Percentiles rank a stretch among this genome's conserved stretches.
Evolutionary conservation across 345 rosid species (phyloP).

Genomic region (Pugionium dolabratum): DNA sequence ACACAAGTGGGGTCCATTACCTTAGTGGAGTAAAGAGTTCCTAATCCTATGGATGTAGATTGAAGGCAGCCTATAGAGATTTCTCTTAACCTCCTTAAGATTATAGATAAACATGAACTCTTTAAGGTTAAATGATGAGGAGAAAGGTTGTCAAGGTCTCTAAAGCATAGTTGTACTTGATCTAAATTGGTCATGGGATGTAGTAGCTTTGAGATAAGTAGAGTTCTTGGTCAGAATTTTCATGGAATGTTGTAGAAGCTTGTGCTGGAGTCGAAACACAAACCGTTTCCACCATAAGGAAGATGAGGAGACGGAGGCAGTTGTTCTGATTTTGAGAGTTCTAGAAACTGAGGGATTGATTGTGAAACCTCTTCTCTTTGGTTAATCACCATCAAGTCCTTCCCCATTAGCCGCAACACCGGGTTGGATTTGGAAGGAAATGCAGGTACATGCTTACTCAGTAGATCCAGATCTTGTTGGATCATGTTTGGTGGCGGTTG

Average conservation of each 20-base stretch:
- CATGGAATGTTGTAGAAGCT: slow-evolving; percentile 33
- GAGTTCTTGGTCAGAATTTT: slow-evolving; percentile 22
- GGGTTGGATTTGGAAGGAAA: slow-evolving; percentile 35
- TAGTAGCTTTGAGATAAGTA: background rate
- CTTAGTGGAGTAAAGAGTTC: slow-evolving; percentile 20
- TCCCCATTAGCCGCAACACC: slow-evolving; percentile 91
- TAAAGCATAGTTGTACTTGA: background rate
- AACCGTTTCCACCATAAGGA: background rate
- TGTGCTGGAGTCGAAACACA: slow-evolving; percentile 21
- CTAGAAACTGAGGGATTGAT: slow-evolving; percentile 23
- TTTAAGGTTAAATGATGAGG: background rate
- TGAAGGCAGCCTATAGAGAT: slow-evolving; percentile 22
- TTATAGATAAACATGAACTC: slow-evolving; percentile 20
- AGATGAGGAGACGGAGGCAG: slow-evolving; percentile 13
- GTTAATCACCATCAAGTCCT: slow-evolving; percentile 87
- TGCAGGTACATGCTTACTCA: slow-evolving; percentile 20
- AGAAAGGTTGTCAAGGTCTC: background rate
- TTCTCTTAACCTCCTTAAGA: slow-evolving; percentile 22
- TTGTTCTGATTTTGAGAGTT: slow-evolving; percentile 25
- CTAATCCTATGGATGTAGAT: too few relatives aligned
- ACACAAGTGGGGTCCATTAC: slow-evolving; percentile 29
- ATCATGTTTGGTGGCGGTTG: slow-evolving; percentile 13
- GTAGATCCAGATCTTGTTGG: too few relatives aligned
- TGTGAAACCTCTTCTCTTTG: slow-evolving; percentile 51
- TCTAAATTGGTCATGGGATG: background rate